Base-by-base conservation (phyloP, 208 protist genomes). In the Trypanosoma brucei region DNA sequence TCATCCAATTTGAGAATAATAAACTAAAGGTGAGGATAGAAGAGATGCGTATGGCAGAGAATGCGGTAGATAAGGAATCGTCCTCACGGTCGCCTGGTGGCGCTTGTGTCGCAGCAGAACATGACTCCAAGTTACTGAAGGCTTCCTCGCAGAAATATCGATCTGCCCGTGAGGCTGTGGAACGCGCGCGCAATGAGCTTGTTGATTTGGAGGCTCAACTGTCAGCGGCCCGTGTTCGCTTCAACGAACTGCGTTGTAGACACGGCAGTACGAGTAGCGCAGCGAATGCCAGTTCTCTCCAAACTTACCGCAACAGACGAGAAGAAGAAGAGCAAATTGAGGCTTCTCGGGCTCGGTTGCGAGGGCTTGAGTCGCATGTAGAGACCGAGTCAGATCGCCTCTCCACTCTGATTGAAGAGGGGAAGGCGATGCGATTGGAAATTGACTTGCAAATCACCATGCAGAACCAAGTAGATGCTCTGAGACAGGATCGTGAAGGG, bases 371-470 rank as follows among this genome's bases (percentile, higher is more conserved):
- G 71, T 78, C 80, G 63, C 76, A 94, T 64, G 59, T 98, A 0
- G 88, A 90, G 33, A 72, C 81, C 11, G 83, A 93, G 55, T 81
- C 90, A 34, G 77, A 96, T 45, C 88, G 88, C 40, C 91, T 95
- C 59, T 93, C 92, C 58, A 68, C 83, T 35, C 75, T 90, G 40
- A 62, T 94, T 0, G 53, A 71, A 0, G 30, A 70, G 34, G 97
- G 96, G 42, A 96, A 96, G 72, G 11, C 68, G 36, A 50, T 93
- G 30, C 83, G 95, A 0, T 65, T 59, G 8, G 45, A 83, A 3
- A 97, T 98, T 51, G 93, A 98, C 78, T 71, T 83, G 44, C 81
- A 97, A 9, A 63, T 96, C 13, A 81, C 86, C 22, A 81, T 88
- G 51, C 83, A 97, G 46, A 73, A 85, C 11, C 81, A 91, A 34